Percentiles rank a stretch among this genome's conserved stretches.
phyloP scores from a whole-genome alignment of 768 basidiomycete species.

The Dictyophora rubrovolvata region DNA sequence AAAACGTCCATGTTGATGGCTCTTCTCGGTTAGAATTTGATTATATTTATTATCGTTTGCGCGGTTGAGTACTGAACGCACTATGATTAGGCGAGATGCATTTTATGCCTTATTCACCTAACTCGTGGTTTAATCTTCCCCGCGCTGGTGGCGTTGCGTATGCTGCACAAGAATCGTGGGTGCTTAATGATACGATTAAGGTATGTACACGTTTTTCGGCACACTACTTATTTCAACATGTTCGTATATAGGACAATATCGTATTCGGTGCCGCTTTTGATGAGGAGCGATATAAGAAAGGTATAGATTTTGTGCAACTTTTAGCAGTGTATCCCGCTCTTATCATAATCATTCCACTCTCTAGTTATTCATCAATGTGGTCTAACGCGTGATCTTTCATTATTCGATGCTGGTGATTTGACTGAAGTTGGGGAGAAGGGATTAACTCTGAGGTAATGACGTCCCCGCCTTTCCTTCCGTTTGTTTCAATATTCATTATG shows the following conservation, averaged over 20 bases:
- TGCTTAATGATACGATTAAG: constrained; percentile 68
- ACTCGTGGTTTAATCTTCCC: constrained; percentile 63
- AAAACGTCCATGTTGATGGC: constrained; percentile 56
- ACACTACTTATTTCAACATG: neutral
- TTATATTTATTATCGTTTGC: neutral
- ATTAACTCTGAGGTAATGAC: constrained; percentile 35
- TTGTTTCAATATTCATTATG: neutral
- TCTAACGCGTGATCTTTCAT: constrained; percentile 33
- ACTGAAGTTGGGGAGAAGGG: constrained; percentile 71
- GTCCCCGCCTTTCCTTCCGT: neutral
- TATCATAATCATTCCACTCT: neutral
- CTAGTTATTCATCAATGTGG: constrained; percentile 29
- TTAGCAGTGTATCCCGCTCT: no score
- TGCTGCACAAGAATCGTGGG: constrained; percentile 80
- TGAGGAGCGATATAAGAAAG: constrained; percentile 31
- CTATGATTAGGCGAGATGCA: constrained; percentile 47
- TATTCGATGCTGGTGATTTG: constrained; percentile 50
- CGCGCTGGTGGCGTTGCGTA: constrained; percentile 62
- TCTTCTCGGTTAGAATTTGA: constrained; percentile 28
- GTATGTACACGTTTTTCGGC: constrained; percentile 20
- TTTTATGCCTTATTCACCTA: constrained; percentile 37
- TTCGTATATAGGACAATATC: constrained; percentile 40
- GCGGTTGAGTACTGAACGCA: neutral
- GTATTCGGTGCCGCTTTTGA: constrained; percentile 34
- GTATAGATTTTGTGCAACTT: constrained; percentile 4